A percentile compares a stretch with the other conserved stretches of the same genome.
Evolutionary conservation across 2,329 filamentous ascomycete species (phyloP).

Genomic region (Parastagonospora nodorum): DNA sequence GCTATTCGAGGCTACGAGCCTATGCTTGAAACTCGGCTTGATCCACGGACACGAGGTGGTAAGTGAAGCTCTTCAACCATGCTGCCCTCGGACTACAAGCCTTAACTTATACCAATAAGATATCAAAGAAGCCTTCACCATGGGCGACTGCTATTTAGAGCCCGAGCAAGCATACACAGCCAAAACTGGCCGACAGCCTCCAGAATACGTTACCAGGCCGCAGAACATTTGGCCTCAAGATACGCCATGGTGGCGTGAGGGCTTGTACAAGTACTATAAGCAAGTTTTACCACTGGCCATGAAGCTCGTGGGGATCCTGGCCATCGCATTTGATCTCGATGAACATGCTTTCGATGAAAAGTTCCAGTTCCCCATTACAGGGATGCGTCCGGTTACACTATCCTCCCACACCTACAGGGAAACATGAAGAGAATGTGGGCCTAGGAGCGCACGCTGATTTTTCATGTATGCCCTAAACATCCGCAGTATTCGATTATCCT

Average conservation of each 20-base stretch:
- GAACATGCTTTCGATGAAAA: background rate
- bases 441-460: background rate
- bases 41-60: background rate
- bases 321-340: background rate
- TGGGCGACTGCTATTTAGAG: background rate
- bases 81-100: background rate
- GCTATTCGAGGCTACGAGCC: slow-evolving; percentile 1
- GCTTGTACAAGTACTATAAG: background rate
- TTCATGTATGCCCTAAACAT: background rate
- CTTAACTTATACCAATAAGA: background rate
- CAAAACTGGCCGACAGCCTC: background rate
- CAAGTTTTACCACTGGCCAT: background rate
- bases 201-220: background rate
- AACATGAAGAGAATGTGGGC: background rate
- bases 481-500: no score
- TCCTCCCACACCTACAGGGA: background rate
- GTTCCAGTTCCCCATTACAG: background rate
- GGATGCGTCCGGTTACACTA: background rate
- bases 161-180: background rate
- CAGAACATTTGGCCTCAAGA: background rate
- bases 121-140: background rate
- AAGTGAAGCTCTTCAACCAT: background rate
- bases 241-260: background rate
- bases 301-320: background rate
- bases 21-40: background rate